A percentile compares a stretch with the other conserved stretches of the same genome.
phyloP scores from a whole-genome alignment of 2,329 filamentous ascomycete genomes.

The Paracoccidioides brasiliensis region DNA sequence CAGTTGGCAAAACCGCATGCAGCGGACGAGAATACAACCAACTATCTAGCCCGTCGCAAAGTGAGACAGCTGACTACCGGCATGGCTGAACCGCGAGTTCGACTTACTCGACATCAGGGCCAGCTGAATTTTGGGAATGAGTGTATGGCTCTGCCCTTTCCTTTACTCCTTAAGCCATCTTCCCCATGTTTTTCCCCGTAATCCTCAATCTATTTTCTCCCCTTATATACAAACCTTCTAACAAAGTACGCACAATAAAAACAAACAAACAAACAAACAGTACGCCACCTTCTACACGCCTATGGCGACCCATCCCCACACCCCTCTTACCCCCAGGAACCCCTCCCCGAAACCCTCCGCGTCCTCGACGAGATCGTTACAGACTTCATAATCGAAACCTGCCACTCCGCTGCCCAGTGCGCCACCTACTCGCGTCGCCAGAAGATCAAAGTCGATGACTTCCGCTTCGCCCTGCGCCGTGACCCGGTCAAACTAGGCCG shows the following conservation, averaged over 20 bases:
- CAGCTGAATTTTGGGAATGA: constrained; percentile 69
- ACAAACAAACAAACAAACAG: constrained; percentile 12
- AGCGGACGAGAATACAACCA: background rate
- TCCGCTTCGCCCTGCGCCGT: constrained; percentile 81
- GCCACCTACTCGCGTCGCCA: constrained; percentile 79
- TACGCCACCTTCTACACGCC: constrained; percentile 31
- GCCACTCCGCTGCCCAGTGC: constrained; percentile 74
- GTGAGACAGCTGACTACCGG: constrained; percentile 1
- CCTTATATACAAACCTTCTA: no score
- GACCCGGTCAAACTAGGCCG: constrained; percentile 78
- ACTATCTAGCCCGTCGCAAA: background rate
- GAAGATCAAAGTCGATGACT: constrained; percentile 97
- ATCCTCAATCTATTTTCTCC: no score
- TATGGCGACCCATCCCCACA: constrained; percentile 33
- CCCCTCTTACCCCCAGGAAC: constrained; percentile 57
- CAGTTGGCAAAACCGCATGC: background rate
- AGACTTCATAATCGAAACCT: constrained; percentile 90
- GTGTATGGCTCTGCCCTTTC: constrained; percentile 37
- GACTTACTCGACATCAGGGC: constrained; percentile 66
- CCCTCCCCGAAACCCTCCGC: constrained; percentile 70
- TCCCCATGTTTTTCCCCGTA: background rate
- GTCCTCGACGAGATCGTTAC: constrained; percentile 91
- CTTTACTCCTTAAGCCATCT: background rate
- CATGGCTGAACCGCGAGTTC: constrained; percentile 62
- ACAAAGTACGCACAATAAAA: no score